phyloP scores from a whole-genome alignment of 352 stramenopile genomes.

The Pythium aquatile region DNA sequence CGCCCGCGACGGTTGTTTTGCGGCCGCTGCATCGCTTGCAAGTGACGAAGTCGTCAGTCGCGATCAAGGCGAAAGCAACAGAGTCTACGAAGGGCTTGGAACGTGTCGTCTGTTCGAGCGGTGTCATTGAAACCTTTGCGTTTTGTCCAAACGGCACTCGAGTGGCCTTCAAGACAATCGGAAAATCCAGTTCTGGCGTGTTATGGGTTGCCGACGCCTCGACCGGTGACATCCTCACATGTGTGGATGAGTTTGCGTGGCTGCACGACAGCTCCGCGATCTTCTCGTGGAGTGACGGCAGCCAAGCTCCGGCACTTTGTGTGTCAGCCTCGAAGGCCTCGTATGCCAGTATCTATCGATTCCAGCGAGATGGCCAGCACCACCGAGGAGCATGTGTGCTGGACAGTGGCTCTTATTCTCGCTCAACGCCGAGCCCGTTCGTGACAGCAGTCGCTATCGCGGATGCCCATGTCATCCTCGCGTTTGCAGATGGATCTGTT shows the following conservation, averaged over 20 bases:
- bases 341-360: constrained; percentile 3
- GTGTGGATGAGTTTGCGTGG: constrained; percentile 21
- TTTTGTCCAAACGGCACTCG: not conserved
- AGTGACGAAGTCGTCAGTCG: not conserved
- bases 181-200: not conserved
- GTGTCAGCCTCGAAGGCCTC: constrained; percentile 8
- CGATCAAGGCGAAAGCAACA: not conserved
- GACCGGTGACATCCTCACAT: constrained; percentile 9
- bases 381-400: not conserved
- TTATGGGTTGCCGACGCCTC: constrained; percentile 7
- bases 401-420: not conserved
- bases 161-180: constrained; percentile 10
- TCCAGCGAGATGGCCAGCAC: not conserved
- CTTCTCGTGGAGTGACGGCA: not conserved
- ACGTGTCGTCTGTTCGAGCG: not conserved
- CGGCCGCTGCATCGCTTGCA: constrained; percentile 8
- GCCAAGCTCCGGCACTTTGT: not conserved
- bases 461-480: not conserved
- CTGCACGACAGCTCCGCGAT: not conserved
- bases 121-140: constrained; percentile 13
- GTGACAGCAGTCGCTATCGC: not conserved
- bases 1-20: not conserved
- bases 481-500: constrained; percentile 7
- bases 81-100: not conserved
- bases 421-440: not conserved